Conservation (phyloP, 305 asterid species). For the Stenogyne calaminthoides region DNA sequence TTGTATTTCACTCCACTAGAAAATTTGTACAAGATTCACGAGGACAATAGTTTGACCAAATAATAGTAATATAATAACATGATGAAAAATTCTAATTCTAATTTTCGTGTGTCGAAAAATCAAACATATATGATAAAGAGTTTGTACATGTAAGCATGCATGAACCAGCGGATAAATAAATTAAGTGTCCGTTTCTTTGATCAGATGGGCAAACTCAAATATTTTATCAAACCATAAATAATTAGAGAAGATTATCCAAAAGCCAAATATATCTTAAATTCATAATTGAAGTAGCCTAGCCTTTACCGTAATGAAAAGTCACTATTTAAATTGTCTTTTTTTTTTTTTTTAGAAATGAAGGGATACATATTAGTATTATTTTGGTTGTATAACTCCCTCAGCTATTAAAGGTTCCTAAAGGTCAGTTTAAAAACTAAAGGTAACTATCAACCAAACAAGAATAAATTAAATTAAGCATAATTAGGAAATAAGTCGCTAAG, state of each 20-base stretch:
- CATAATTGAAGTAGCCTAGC: constrained; percentile 21
- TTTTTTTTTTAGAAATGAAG: constrained; percentile 16
- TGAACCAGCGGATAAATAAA: not conserved
- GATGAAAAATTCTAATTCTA: not conserved
- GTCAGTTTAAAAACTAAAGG: not conserved
- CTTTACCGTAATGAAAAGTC: constrained; percentile 37
- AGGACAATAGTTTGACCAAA: not conserved
- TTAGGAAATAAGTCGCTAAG: too few species aligned
- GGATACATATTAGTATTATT: not conserved
- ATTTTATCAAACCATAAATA: not conserved
- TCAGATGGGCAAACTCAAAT: not conserved
- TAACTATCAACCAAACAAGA: too few species aligned
- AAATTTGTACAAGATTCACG: not conserved
- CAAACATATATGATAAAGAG: too few species aligned
- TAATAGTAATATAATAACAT: not conserved
- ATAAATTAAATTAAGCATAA: too few species aligned
- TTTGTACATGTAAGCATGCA: not conserved
- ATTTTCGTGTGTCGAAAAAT: not conserved
- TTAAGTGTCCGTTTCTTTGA: not conserved
- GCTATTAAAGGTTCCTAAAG: constrained; percentile 28
- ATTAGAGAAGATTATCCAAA: not conserved
- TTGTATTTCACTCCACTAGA: not conserved
- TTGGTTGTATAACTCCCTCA: not conserved
- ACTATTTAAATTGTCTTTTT: not conserved
- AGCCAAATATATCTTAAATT: not conserved